Conservation (phyloP, 352 stramenopile genomes). For the Nothophytophthora sp. region DNA sequence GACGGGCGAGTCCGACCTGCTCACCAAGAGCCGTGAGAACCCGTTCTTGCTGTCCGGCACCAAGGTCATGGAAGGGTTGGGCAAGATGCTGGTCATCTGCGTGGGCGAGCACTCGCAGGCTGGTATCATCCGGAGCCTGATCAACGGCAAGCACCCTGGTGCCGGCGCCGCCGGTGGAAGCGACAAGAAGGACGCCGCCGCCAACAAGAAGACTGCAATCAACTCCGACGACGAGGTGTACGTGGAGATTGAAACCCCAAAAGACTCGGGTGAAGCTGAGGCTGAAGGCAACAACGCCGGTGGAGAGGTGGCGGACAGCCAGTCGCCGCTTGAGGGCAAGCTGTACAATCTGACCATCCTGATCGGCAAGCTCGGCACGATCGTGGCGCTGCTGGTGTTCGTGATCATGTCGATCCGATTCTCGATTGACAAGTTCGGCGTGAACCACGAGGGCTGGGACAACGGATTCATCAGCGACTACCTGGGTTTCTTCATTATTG, state of each 20-base stretch:
- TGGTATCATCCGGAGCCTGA: constrained; percentile 86
- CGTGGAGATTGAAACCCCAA: constrained; percentile 56
- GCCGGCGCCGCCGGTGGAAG: constrained; percentile 39
- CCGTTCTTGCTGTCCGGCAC: constrained; percentile 92
- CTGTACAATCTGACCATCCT: constrained; percentile 56
- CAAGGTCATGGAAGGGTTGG: constrained; percentile 90
- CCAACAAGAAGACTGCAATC: constrained; percentile 24
- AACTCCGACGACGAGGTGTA: constrained; percentile 32
- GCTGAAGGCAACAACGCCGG: constrained; percentile 15
- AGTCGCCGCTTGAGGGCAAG: constrained; percentile 71
- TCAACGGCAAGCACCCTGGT: constrained; percentile 77
- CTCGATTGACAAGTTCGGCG: constrained; percentile 41
- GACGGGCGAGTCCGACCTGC: constrained; percentile 89
- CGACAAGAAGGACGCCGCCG: constrained; percentile 7
- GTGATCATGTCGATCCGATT: constrained; percentile 61
- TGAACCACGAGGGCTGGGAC: constrained; percentile 28
- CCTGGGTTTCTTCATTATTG: constrained; percentile 71
- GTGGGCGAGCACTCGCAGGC: constrained; percentile 91
- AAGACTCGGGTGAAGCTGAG: constrained; percentile 18
- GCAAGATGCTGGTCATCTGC: constrained; percentile 91
- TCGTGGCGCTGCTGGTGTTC: constrained; percentile 58
- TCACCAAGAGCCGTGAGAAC: constrained; percentile 75
- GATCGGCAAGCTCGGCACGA: constrained; percentile 59
- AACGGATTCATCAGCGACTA: constrained; percentile 39
- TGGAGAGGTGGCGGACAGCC: constrained; percentile 31